Conservation (phyloP, 2,329 filamentous ascomycete species). For the Microcyclospora tardicrescens region DNA sequence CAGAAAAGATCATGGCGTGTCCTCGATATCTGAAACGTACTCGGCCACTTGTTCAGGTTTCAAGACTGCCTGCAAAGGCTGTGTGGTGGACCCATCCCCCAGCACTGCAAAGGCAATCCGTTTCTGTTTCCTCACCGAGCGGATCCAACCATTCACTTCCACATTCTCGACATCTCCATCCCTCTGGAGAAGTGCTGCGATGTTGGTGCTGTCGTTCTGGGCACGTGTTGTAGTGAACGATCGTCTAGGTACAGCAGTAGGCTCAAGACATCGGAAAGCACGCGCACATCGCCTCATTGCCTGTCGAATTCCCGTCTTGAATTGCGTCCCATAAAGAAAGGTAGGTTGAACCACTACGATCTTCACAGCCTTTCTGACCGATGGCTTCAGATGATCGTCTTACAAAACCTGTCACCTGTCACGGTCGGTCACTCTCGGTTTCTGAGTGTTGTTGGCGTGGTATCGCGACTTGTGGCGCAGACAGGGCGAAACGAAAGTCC, state of each 20-base stretch:
- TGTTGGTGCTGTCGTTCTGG: slow-evolving; percentile 5
- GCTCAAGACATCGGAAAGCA: slow-evolving; percentile 2
- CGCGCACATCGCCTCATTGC: slow-evolving; percentile 1
- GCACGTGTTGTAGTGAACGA: slow-evolving; percentile 7
- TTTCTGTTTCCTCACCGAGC: slow-evolving; percentile 79
- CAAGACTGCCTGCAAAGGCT: slow-evolving; percentile 69
- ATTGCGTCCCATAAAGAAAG: too few species aligned
- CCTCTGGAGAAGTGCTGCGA: slow-evolving; percentile 16
- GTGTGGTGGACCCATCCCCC: slow-evolving; percentile 72
- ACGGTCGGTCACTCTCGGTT: too few species aligned
- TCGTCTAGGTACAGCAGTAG: background rate
- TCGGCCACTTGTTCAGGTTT: slow-evolving; percentile 56
- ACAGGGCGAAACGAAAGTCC: too few species aligned
- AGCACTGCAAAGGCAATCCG: slow-evolving; percentile 69
- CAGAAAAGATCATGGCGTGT: slow-evolving; percentile 1
- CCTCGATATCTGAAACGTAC: slow-evolving; percentile 40
- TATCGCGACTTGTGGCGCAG: too few species aligned
- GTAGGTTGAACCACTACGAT: too few species aligned
- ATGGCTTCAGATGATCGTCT: too few species aligned
- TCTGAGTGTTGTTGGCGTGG: too few species aligned
- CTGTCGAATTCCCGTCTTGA: background rate
- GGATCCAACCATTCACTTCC: slow-evolving; percentile 61
- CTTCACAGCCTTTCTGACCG: too few species aligned
- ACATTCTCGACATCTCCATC: slow-evolving; percentile 16
- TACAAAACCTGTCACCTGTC: too few species aligned